Conservation (phyloP, 2,329 filamentous ascomycete species). For the Sordariomycetes sp. region DNA sequence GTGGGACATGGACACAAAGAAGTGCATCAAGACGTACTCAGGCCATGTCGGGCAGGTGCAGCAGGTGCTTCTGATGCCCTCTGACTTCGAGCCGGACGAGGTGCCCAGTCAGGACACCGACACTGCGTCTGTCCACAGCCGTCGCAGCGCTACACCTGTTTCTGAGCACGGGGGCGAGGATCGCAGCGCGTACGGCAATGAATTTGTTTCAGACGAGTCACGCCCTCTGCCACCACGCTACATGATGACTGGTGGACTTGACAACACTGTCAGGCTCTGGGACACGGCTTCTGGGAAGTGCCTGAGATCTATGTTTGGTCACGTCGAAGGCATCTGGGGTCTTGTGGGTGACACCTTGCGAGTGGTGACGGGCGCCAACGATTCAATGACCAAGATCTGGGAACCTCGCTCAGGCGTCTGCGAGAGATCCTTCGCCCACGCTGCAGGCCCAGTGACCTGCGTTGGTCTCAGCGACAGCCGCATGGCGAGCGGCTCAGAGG, state of each 20-base stretch:
- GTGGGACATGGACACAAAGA: slow-evolving; percentile 83
- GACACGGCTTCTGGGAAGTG: slow-evolving; percentile 75
- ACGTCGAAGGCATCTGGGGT: slow-evolving; percentile 93
- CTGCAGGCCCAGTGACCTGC: slow-evolving; percentile 85
- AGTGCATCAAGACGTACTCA: slow-evolving; percentile 68
- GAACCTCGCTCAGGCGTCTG: slow-evolving; percentile 86
- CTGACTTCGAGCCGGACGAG: slow-evolving; percentile 84
- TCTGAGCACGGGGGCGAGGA: slow-evolving; percentile 27
- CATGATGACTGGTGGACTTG: slow-evolving; percentile 86
- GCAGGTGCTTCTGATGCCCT: slow-evolving; percentile 74
- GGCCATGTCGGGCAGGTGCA: slow-evolving; percentile 95
- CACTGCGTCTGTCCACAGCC: slow-evolving; percentile 37
- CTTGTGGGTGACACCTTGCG: slow-evolving; percentile 82
- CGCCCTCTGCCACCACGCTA: slow-evolving; percentile 76
- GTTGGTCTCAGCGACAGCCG: slow-evolving; percentile 83
- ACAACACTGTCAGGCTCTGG: slow-evolving; percentile 89
- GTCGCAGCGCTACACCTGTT: slow-evolving; percentile 31
- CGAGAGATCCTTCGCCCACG: slow-evolving; percentile 85
- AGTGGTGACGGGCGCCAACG: slow-evolving; percentile 82
- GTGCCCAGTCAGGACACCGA: slow-evolving; percentile 41
- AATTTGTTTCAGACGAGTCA: slow-evolving; percentile 50
- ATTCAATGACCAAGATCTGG: slow-evolving; percentile 91
- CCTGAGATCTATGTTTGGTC: slow-evolving; percentile 89
- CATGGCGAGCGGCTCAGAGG: slow-evolving; percentile 87
- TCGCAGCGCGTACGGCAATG: slow-evolving; percentile 47